Conservation (phyloP, 768 basidiomycete species). For the Daedalea quercina region DNA sequence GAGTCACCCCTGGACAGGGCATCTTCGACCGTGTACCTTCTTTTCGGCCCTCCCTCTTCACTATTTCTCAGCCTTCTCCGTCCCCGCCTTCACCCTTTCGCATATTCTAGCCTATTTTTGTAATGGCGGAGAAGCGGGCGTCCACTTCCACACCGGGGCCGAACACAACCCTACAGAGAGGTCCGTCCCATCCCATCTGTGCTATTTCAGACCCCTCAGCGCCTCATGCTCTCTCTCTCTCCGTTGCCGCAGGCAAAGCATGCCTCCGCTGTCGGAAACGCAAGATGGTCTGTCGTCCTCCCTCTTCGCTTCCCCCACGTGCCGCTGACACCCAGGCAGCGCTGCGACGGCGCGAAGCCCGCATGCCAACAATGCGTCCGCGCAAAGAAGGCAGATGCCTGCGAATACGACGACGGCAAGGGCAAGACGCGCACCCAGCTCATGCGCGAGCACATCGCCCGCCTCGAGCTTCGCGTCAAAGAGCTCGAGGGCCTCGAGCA, state of each 20-base stretch:
- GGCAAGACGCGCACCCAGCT: conserved; percentile 78
- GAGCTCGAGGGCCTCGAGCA: conserved; percentile 76
- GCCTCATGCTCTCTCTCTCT: no score
- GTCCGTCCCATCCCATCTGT: conserved; percentile 10
- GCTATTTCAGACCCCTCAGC: background rate
- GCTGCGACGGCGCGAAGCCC: conserved; percentile 74
- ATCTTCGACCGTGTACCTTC: conserved; percentile 3
- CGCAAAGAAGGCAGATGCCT: conserved; percentile 68
- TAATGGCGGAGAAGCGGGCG: conserved; percentile 26
- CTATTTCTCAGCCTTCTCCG: conserved; percentile 14
- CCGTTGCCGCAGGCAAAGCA: no score
- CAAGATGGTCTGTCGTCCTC: conserved; percentile 34
- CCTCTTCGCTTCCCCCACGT: background rate
- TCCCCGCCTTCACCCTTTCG: conserved; percentile 17
- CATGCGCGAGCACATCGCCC: conserved; percentile 68
- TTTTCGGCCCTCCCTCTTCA: conserved; percentile 1
- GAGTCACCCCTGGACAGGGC: background rate
- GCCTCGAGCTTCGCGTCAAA: conserved; percentile 62
- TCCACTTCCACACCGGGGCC: conserved; percentile 16
- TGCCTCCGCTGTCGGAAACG: conserved; percentile 49
- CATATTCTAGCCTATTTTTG: conserved; percentile 21
- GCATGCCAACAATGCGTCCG: conserved; percentile 73
- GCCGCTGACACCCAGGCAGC: conserved; percentile 30
- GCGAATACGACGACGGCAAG: conserved; percentile 82
- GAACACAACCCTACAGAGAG: conserved; percentile 19